Conservation (phyloP, 371 early-diverging fungal genomes). For the Nematocida sp. region DNA sequence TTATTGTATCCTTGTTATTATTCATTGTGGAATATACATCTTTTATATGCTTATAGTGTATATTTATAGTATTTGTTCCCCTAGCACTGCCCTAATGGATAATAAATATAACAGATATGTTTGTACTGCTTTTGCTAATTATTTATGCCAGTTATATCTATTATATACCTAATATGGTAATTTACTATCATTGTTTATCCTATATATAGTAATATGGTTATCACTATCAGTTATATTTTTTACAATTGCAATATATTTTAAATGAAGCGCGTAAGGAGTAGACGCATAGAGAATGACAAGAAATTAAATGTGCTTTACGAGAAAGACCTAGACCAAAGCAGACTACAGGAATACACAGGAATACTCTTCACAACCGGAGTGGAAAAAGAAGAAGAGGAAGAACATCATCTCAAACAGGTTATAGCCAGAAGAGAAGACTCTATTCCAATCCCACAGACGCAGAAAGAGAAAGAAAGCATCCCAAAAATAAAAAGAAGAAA, state of each 20-base stretch:
- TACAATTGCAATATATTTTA: constrained; percentile 29
- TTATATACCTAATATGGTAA: too few relatives aligned
- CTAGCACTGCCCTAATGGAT: too few relatives aligned
- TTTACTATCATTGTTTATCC: too few relatives aligned
- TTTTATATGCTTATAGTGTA: too few relatives aligned
- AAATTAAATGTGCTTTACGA: constrained; percentile 45
- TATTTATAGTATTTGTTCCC: too few relatives aligned
- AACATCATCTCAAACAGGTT: constrained; percentile 48
- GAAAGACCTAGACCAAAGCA: constrained; percentile 21
- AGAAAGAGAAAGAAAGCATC: background rate
- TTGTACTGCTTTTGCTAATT: too few relatives aligned
- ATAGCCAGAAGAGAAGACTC: constrained; percentile 15
- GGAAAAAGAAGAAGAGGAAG: constrained; percentile 54
- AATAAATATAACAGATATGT: too few relatives aligned
- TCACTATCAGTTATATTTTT: background rate
- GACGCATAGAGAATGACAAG: constrained; percentile 49
- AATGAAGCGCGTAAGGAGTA: constrained; percentile 49
- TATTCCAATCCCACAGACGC: constrained; percentile 34
- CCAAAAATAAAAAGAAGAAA: constrained; percentile 25
- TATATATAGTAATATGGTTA: too few relatives aligned
- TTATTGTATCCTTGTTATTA: too few relatives aligned
- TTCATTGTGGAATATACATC: too few relatives aligned
- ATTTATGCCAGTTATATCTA: too few relatives aligned
- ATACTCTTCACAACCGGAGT: constrained; percentile 33
- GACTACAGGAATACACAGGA: constrained; percentile 44